A percentile compares a stretch with the other conserved stretches of the same genome.
Conservation (phyloP, 2,329 filamentous ascomycete genomes). For the Cordyceps tenuipes region DNA sequence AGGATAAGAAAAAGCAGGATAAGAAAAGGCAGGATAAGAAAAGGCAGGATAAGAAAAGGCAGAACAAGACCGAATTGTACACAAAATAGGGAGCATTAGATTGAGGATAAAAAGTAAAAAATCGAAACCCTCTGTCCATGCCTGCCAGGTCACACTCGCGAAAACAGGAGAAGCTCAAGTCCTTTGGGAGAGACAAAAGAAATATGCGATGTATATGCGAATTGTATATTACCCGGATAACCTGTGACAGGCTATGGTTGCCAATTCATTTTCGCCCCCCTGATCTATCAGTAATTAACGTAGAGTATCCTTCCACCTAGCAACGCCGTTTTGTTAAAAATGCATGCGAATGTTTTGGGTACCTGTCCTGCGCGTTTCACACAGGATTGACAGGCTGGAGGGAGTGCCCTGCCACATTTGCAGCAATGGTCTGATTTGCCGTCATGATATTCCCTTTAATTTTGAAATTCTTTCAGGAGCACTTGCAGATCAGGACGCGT, state of each 20-base stretch:
- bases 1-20: neutral
- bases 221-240: slow-evolving; percentile 1
- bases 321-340: slow-evolving; percentile 8
- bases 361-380: neutral
- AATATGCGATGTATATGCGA: neutral
- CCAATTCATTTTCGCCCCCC: slow-evolving; percentile 4
- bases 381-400: neutral
- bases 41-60: neutral
- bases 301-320: slow-evolving; percentile 1
- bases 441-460: neutral
- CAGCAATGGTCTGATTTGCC: neutral
- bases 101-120: neutral
- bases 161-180: neutral
- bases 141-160: neutral
- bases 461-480: too few species aligned
- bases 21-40: neutral
- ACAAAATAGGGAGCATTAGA: neutral
- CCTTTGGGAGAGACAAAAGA: neutral
- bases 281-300: slow-evolving; percentile 7
- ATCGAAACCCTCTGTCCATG: neutral
- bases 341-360: slow-evolving; percentile 7
- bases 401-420: neutral
- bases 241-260: neutral
- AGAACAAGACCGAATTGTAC: neutral
- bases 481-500: neutral